These are phyloP conservation scores for Sphaerulina vaccinii DNA, from an alignment of 2,329 filamentous ascomycete species.

Conservation along the genomic window DNA sequence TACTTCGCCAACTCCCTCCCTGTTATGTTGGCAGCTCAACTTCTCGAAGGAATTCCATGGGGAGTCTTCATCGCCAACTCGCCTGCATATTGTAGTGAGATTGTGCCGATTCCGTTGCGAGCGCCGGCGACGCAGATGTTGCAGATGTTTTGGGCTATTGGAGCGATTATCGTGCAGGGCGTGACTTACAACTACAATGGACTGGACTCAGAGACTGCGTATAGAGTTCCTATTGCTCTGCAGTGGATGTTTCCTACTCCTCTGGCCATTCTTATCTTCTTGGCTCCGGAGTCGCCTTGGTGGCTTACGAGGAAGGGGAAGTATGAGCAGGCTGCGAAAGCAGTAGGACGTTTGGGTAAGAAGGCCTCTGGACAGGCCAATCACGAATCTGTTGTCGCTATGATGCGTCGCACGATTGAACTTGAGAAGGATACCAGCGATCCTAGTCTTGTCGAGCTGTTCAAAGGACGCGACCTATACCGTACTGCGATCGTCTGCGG, in stretches of 20 bases:
- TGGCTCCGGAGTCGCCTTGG: constrained; percentile 55
- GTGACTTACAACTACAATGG: constrained; percentile 56
- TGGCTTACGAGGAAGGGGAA: constrained; percentile 55
- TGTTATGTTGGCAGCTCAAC: constrained; percentile 54
- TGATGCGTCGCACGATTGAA: constrained; percentile 60
- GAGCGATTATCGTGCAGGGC: constrained; percentile 59
- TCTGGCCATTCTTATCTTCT: constrained; percentile 52
- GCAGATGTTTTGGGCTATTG: constrained; percentile 67
- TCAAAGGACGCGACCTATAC: constrained; percentile 55
- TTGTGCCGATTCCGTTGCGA: constrained; percentile 58
- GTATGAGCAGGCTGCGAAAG: constrained; percentile 45
- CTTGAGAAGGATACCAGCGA: constrained; percentile 52
- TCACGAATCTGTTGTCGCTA: constrained; percentile 50
- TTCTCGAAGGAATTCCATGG: constrained; percentile 64
- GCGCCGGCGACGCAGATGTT: constrained; percentile 61
- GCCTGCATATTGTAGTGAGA: constrained; percentile 62
- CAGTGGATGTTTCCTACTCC: constrained; percentile 61
- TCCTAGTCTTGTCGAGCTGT: constrained; percentile 53
- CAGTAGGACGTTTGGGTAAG: constrained; percentile 53
- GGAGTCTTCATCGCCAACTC: constrained; percentile 66
- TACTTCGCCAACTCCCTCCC: constrained; percentile 54
- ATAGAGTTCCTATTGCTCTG: constrained; percentile 54
- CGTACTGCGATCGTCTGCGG: constrained; percentile 57
- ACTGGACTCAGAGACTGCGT: constrained; percentile 31
- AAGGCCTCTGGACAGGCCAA: constrained; percentile 35